A percentile compares a stretch with the other conserved stretches of the same genome.
Conservation (phyloP, 169 alveolate genomes). For the Pseudocohnilembus persalinus region DNA sequence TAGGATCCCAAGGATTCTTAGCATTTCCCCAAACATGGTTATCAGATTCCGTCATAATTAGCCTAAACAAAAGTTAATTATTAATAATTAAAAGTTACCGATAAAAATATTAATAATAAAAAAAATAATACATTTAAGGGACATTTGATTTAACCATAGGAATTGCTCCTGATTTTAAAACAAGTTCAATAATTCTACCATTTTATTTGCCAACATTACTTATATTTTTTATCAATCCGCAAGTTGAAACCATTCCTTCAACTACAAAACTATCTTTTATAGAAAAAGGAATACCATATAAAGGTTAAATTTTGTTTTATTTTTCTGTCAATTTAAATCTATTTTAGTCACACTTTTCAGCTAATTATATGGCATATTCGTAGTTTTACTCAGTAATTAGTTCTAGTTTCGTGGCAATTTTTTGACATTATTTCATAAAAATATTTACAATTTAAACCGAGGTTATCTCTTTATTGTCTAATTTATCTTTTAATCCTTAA, state of each 20-base stretch:
- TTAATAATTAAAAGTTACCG: neutral
- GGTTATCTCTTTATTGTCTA: neutral
- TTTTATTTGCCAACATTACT: neutral
- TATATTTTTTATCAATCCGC: neutral
- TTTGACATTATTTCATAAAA: neutral
- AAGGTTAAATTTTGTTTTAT: neutral
- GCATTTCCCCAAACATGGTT: constrained; percentile 67
- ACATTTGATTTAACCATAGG: constrained; percentile 68
- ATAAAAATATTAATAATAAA: no score
- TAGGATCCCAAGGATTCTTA: constrained; percentile 57
- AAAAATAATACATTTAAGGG: constrained; percentile 34
- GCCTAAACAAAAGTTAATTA: no score
- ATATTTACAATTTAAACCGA: neutral
- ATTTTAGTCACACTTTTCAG: neutral
- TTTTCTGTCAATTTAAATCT: neutral
- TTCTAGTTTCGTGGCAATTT: neutral
- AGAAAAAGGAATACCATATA: neutral
- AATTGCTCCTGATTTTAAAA: constrained; percentile 58
- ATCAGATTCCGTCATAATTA: constrained; percentile 48
- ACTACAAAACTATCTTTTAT: neutral
- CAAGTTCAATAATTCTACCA: constrained; percentile 15
- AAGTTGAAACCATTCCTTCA: neutral
- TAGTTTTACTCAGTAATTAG: neutral
- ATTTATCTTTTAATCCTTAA: neutral
- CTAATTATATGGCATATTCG: neutral